These are phyloP conservation scores for Panicum miliaceum DNA, from an alignment of 176 grass and related monocot genomes.

Conservation along the genomic window DNA sequence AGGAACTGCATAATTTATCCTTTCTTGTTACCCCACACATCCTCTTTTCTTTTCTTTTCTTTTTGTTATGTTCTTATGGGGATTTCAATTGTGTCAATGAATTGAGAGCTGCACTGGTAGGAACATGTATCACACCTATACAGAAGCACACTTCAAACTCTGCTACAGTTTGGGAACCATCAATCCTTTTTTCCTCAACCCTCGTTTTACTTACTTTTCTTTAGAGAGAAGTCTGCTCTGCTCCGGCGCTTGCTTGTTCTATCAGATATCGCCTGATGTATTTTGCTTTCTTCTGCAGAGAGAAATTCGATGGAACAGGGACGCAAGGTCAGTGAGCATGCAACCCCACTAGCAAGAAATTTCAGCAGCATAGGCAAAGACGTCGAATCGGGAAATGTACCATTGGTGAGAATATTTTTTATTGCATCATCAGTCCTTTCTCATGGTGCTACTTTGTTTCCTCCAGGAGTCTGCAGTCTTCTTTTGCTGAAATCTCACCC, in stretches of 20 bases:
- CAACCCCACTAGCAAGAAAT: conserved; percentile 80
- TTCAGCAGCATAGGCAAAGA: conserved; percentile 62
- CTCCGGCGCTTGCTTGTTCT: neutral
- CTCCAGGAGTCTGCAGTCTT: neutral
- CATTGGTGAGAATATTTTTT: conserved; percentile 47
- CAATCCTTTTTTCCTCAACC: neutral
- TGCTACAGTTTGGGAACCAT: neutral
- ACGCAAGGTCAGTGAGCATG: conserved; percentile 70
- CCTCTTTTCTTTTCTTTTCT: neutral
- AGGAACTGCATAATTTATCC: conserved; percentile 14
- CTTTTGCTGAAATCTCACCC: neutral
- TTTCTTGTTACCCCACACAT: neutral
- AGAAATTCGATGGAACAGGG: conserved; percentile 76
- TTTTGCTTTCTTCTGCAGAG: conserved; percentile 55
- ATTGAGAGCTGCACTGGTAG: neutral
- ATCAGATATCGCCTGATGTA: conserved; percentile 17
- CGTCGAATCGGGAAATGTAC: conserved; percentile 62
- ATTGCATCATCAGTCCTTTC: conserved; percentile 3
- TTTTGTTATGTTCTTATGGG: neutral
- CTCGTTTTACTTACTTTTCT: neutral
- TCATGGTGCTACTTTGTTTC: neutral
- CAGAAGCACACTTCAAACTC: neutral
- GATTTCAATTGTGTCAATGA: neutral
- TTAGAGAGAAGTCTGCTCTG: neutral
- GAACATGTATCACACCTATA: neutral